A percentile compares a stretch with the other conserved stretches of the same genome.
These are phyloP conservation scores for Aquanectria penicillioides DNA, from an alignment of 2,329 filamentous ascomycete species.

Conservation along the genomic window DNA sequence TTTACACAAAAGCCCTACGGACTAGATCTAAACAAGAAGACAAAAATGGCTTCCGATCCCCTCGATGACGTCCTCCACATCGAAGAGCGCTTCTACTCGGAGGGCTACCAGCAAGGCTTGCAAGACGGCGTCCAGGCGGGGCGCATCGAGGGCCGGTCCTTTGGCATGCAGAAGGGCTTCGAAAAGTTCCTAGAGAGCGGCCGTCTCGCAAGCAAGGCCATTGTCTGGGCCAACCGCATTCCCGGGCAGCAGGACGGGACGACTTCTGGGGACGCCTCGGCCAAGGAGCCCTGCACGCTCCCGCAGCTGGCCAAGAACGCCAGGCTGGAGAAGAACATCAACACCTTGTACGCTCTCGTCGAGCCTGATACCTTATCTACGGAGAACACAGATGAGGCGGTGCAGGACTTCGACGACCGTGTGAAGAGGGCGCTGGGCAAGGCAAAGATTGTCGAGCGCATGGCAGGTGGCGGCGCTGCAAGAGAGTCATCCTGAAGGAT, in stretches of 20 bases:
- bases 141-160: constrained; percentile 85
- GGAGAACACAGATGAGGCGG: constrained; percentile 86
- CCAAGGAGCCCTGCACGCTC: constrained; percentile 37
- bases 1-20: too few relatives aligned
- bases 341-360: constrained; percentile 78
- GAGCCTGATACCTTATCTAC: constrained; percentile 82
- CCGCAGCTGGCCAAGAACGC: constrained; percentile 64
- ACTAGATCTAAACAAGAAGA: constrained; percentile 6
- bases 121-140: constrained; percentile 82
- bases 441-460: constrained; percentile 83
- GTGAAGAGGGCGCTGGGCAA: constrained; percentile 86
- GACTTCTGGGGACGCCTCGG: not conserved
- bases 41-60: constrained; percentile 54
- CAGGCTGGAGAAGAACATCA: constrained; percentile 80
- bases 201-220: constrained; percentile 77
- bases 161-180: constrained; percentile 92
- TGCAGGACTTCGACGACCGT: constrained; percentile 91
- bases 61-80: constrained; percentile 69
- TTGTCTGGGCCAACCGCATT: constrained; percentile 85
- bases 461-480: constrained; percentile 52
- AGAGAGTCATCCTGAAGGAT: constrained; percentile 29
- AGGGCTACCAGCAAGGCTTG: constrained; percentile 81
- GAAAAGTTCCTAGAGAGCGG: constrained; percentile 90
- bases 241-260: constrained; percentile 37
- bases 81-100: constrained; percentile 78